Base-by-base conservation (phyloP, 805 yeast genomes). In the Teunomyces aglyptinius region DNA sequence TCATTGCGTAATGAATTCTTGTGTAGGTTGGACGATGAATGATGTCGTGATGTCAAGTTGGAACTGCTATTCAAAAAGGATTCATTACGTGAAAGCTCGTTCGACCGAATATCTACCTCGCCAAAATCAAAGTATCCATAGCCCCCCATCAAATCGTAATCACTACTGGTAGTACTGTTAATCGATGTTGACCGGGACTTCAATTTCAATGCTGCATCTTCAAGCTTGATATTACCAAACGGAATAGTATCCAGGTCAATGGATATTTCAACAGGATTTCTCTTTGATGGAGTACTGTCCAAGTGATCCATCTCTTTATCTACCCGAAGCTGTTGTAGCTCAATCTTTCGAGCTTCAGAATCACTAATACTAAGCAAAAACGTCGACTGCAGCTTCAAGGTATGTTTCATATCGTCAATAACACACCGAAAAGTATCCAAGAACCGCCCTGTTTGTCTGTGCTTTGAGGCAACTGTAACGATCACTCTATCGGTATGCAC, bases 71-170 rank as follows among this genome's bases (percentile, higher is more conserved):
- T 64, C 47, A 67, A 44, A 35, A 50, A 58, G 8, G 71, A 65
- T 44, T 67, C 67, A 32, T 60, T 60, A 15, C 67, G 60, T 10
- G 64, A 59, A 18, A 67, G 35, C 34, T 59, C 57, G 47, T 59
- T 65, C 6, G 86, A 78, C 50, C 86, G 73, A 45, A 78, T 60
- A 48, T 83, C 83, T 52, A 85, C 81, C 50, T 77, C 78, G 8
- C 85, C 89, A 51, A 83, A 74, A 55, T 86, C 94, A 61, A 87
- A 87, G 63, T 87, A 86, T 31, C 91, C 96, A 63, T 90, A 90
- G 2, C 97, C 97, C 38, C 96, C 92, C 33, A 89, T 70, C 47
- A 79, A 55, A 45, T 61, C 61, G 49, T 56, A 69, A 28, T 63
- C 65, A 43, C 63, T 71, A 54, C 48, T 59, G 35, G 35, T 38